phyloP scores from a whole-genome alignment of 257 asterid genomes.

The Solanum ahanhuiri region DNA sequence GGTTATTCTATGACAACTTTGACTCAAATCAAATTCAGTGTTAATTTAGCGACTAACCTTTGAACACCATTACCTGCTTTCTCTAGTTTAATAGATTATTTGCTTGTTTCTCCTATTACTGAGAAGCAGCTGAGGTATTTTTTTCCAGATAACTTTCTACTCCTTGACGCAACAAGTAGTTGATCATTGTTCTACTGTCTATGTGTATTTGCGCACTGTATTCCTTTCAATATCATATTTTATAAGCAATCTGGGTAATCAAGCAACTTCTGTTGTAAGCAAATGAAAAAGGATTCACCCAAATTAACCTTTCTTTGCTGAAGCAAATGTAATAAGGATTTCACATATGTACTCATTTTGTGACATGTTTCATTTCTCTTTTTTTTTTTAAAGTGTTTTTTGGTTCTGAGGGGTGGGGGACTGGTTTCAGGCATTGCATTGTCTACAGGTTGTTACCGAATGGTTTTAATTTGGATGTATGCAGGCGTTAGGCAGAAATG shows the following conservation, averaged over 20 bases:
- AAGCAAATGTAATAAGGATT: not conserved
- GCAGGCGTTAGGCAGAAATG: slow-evolving; percentile 55
- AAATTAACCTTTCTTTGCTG: not conserved
- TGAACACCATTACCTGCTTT: not conserved
- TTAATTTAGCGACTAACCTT: not conserved
- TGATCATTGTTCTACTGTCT: not conserved
- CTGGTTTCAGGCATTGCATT: not conserved
- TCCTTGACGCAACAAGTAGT: not conserved
- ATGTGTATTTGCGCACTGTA: not conserved
- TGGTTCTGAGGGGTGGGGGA: not conserved
- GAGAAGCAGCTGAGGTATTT: not conserved
- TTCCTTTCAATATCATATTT: not conserved
- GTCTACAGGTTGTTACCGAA: not conserved
- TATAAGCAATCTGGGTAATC: not conserved
- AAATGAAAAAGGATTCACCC: not conserved
- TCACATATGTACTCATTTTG: not conserved
- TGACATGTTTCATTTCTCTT: not conserved
- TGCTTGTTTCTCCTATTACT: not conserved
- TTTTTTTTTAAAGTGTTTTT: not conserved
- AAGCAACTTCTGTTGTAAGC: not conserved
- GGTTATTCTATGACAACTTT: not conserved
- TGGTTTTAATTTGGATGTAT: slow-evolving; percentile 7
- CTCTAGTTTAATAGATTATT: not conserved
- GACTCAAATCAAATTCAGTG: not conserved
- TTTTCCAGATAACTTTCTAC: not conserved